These are phyloP conservation scores for Trichoderma asperellum DNA, from an alignment of 2,329 filamentous ascomycete genomes.

Conservation along the genomic window DNA sequence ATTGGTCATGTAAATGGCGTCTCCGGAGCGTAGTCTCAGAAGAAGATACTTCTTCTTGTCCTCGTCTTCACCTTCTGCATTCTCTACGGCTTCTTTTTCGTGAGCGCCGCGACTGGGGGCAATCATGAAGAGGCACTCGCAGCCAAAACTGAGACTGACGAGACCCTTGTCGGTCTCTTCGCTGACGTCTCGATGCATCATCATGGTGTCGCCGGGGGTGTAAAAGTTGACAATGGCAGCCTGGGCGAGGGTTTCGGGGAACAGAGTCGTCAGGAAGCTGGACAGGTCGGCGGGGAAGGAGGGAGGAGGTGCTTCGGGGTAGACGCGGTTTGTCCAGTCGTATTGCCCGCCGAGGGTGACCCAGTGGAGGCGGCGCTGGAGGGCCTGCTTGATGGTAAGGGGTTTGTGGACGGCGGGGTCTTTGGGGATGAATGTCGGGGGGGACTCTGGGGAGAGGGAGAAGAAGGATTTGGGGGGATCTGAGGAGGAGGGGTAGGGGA, in stretches of 20 bases:
- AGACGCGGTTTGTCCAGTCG: slow-evolving; percentile 88
- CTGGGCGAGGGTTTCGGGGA: slow-evolving; percentile 77
- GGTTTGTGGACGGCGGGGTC: slow-evolving; percentile 75
- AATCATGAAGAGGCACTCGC: slow-evolving; percentile 86
- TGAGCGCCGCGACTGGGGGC: slow-evolving; percentile 56
- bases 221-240: slow-evolving; percentile 96
- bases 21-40: slow-evolving; percentile 77
- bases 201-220: slow-evolving; percentile 85
- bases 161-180: slow-evolving; percentile 79
- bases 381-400: slow-evolving; percentile 68
- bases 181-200: slow-evolving; percentile 91
- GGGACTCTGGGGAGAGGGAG: slow-evolving; percentile 51
- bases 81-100: slow-evolving; percentile 15
- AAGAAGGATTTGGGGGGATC: slow-evolving; percentile 62
- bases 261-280: slow-evolving; percentile 67
- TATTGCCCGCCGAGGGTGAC: slow-evolving; percentile 94
- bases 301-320: slow-evolving; percentile 70
- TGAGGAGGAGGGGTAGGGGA: slow-evolving; percentile 64
- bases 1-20: slow-evolving; percentile 87
- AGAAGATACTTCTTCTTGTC: slow-evolving; percentile 56
- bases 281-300: slow-evolving; percentile 76
- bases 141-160: slow-evolving; percentile 86
- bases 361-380: slow-evolving; percentile 87
- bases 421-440: slow-evolving; percentile 66
- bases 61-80: slow-evolving; percentile 32